These are phyloP conservation scores for Klebsormidium nitens DNA, from an alignment of 139 green algal genomes.

Conservation along the genomic window DNA sequence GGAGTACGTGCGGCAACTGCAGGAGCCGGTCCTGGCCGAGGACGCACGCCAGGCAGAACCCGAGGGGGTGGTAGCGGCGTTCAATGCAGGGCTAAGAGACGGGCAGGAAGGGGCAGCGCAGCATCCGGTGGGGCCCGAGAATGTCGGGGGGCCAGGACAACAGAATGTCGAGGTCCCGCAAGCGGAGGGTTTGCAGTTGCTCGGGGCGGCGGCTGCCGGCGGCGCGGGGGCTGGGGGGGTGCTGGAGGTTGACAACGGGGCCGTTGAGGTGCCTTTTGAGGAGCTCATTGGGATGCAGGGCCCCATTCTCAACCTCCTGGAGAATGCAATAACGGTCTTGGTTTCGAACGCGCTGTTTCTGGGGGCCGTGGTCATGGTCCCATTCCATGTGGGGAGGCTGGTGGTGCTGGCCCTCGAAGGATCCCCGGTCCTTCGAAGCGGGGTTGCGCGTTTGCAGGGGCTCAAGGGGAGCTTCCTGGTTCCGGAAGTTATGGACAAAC, in stretches of 20 bases:
- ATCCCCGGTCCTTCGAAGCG: too few relatives aligned
- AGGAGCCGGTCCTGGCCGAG: too few relatives aligned
- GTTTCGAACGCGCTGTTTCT: conserved; percentile 47
- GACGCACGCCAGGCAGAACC: too few relatives aligned
- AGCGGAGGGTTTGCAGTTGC: neutral
- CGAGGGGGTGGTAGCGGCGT: too few relatives aligned
- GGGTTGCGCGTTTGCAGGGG: too few relatives aligned
- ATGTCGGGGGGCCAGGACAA: too few relatives aligned
- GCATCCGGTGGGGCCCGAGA: neutral
- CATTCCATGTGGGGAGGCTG: conserved; percentile 42
- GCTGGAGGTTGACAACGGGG: too few relatives aligned
- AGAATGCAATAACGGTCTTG: conserved; percentile 50
- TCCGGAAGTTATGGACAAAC: too few relatives aligned
- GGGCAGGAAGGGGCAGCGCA: neutral
- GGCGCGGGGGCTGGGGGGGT: too few relatives aligned
- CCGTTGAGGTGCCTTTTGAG: conserved; percentile 55
- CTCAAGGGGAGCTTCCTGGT: too few relatives aligned
- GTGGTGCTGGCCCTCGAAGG: too few relatives aligned
- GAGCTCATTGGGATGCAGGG: conserved; percentile 55
- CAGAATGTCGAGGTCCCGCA: neutral
- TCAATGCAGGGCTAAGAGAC: neutral
- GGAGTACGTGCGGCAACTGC: conserved; percentile 41
- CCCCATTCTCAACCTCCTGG: conserved; percentile 39
- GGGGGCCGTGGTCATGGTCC: conserved; percentile 31
- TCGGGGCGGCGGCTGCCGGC: neutral